Conservation (phyloP, 352 stramenopile genomes). For the Pythium myriotylum region DNA sequence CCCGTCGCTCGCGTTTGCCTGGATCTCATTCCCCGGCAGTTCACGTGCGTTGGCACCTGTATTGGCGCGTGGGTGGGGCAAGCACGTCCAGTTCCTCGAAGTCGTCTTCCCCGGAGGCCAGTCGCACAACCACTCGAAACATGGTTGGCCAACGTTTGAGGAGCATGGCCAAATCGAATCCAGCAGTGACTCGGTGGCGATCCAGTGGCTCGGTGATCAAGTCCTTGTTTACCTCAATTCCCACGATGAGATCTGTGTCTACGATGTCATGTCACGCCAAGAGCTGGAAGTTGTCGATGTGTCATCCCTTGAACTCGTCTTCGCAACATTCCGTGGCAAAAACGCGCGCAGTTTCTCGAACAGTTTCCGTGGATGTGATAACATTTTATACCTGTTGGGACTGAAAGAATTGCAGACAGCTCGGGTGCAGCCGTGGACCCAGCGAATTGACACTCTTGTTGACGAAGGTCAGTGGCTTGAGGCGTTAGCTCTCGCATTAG, state of each 20-base stretch:
- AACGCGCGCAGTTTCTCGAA: constrained; percentile 82
- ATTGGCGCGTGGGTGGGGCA: constrained; percentile 93
- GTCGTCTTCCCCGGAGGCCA: constrained; percentile 78
- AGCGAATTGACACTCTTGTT: constrained; percentile 94
- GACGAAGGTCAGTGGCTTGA: constrained; percentile 97
- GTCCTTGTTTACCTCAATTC: constrained; percentile 95
- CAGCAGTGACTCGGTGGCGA: constrained; percentile 88
- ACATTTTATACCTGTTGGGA: constrained; percentile 93
- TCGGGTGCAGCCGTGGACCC: constrained; percentile 90
- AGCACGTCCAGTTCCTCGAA: constrained; percentile 93
- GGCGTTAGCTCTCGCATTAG: constrained; percentile 93
- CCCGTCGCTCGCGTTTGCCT: constrained; percentile 94
- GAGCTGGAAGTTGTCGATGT: constrained; percentile 95
- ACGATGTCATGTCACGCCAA: constrained; percentile 96
- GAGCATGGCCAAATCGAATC: constrained; percentile 93
- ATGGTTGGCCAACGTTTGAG: constrained; percentile 94
- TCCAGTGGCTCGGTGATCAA: constrained; percentile 96
- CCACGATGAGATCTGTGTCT: constrained; percentile 95
- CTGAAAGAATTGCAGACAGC: constrained; percentile 92
- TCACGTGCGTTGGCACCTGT: constrained; percentile 86
- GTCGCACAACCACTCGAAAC: constrained; percentile 72
- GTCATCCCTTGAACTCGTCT: constrained; percentile 92
- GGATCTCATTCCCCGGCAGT: constrained; percentile 90
- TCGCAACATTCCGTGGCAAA: constrained; percentile 90
- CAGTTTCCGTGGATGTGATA: constrained; percentile 92